Evolutionary conservation across 1,284 basidiomycete species (phyloP).

Genomic region (Phellinidium pouzarii): DNA sequence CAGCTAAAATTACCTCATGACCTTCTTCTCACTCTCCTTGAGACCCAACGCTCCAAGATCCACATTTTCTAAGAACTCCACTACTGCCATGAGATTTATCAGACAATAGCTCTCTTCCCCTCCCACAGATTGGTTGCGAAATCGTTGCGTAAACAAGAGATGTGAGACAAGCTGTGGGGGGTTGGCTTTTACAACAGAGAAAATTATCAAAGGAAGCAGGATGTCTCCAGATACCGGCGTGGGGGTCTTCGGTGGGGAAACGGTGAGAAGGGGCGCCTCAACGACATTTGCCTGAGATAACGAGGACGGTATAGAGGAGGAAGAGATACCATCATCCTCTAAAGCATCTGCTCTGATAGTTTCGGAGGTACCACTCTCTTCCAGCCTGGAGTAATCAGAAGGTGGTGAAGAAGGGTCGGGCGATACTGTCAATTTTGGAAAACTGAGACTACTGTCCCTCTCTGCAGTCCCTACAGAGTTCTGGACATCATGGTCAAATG

Average conservation of each 20-base stretch:
- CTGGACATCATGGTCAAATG: slow-evolving; percentile 20
- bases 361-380: slow-evolving; percentile 7
- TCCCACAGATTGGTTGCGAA: slow-evolving; percentile 63
- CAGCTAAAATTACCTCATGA: slow-evolving; percentile 41
- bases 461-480: slow-evolving; percentile 18
- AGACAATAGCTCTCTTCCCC: slow-evolving; percentile 90
- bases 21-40: slow-evolving; percentile 53
- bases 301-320: slow-evolving; percentile 4
- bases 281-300: not conserved
- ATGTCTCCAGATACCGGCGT: slow-evolving; percentile 67
- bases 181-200: slow-evolving; percentile 85
- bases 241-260: slow-evolving; percentile 28
- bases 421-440: slow-evolving; percentile 21
- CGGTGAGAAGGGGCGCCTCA: slow-evolving; percentile 23
- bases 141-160: slow-evolving; percentile 82
- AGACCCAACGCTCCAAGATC: slow-evolving; percentile 80
- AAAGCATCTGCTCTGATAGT: slow-evolving; percentile 7
- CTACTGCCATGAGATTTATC: slow-evolving; percentile 89
- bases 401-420: slow-evolving; percentile 3
- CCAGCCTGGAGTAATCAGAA: not conserved
- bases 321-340: slow-evolving; percentile 3
- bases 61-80: slow-evolving; percentile 90
- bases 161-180: slow-evolving; percentile 82
- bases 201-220: slow-evolving; percentile 85
- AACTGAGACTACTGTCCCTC: slow-evolving; percentile 19